Conservation (phyloP, 495 filamentous ascomycete species). For the Aspergillus coremiiformis region DNA sequence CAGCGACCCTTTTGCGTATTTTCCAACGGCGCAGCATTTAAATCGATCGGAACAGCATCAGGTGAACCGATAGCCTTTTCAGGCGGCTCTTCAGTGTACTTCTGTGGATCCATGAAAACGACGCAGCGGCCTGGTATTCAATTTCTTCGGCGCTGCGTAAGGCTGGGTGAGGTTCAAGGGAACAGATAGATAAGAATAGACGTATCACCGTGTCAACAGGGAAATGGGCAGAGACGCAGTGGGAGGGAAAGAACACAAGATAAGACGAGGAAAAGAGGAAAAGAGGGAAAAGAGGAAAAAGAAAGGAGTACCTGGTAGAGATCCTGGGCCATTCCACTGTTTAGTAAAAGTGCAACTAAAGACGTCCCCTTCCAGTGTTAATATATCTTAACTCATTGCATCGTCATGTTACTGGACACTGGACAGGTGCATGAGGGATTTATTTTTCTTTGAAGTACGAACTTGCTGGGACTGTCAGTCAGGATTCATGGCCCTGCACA, state of each 20-base stretch:
- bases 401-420: too few species aligned
- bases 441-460: background rate
- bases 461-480: background rate
- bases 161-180: background rate
- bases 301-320: background rate
- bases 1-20: constrained; percentile 41
- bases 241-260: too few species aligned
- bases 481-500: too few species aligned
- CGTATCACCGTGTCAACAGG: too few species aligned
- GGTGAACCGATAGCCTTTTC: constrained; percentile 13
- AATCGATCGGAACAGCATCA: constrained; percentile 15
- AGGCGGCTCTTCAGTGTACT: constrained; percentile 2
- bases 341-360: background rate
- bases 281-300: background rate
- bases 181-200: background rate
- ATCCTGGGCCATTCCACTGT: background rate
- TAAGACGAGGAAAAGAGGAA: background rate
- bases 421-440: background rate
- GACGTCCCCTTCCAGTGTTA: background rate
- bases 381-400: background rate
- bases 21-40: constrained; percentile 31
- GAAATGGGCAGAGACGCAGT: too few species aligned
- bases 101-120: background rate
- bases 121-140: background rate
- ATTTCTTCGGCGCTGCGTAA: background rate